Evolutionary conservation across 2,329 filamentous ascomycete species (phyloP).

Genomic region (Aciculosporium take): DNA sequence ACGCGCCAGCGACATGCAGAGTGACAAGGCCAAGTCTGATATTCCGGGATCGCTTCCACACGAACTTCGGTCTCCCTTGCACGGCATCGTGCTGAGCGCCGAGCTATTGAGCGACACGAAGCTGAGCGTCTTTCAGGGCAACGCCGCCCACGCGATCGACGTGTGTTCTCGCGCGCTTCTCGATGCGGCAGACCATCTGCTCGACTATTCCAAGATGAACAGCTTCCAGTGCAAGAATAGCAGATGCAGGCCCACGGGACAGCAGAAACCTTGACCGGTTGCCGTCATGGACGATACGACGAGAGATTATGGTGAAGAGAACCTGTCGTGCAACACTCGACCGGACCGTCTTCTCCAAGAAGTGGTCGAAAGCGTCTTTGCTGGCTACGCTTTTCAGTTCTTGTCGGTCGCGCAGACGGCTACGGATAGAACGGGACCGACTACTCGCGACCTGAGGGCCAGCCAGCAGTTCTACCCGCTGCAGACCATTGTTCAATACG

Average conservation of each 20-base stretch:
- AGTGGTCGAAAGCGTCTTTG: slow-evolving; percentile 31
- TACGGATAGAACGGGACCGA: slow-evolving; percentile 2
- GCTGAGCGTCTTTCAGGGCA: slow-evolving; percentile 30
- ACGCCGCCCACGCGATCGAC: slow-evolving; percentile 34
- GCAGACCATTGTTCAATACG: slow-evolving; percentile 25
- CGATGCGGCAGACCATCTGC: slow-evolving; percentile 38
- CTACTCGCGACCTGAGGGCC: slow-evolving; percentile 7
- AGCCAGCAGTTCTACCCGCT: slow-evolving; percentile 18
- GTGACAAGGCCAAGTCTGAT: slow-evolving; percentile 38
- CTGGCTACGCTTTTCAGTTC: slow-evolving; percentile 27
- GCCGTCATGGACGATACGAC: slow-evolving; percentile 1
- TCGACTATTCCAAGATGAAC: slow-evolving; percentile 42
- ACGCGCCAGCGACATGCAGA: slow-evolving; percentile 23
- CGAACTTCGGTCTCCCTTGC: slow-evolving; percentile 45
- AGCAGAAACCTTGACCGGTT: not conserved
- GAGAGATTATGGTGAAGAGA: slow-evolving; percentile 7
- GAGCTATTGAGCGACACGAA: slow-evolving; percentile 39
- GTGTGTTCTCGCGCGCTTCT: slow-evolving; percentile 35
- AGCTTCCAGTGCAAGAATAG: slow-evolving; percentile 12
- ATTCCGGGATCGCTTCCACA: slow-evolving; percentile 46
- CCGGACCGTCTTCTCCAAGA: slow-evolving; percentile 30
- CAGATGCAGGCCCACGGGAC: slow-evolving; percentile 1
- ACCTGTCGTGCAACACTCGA: slow-evolving; percentile 13
- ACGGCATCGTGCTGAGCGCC: slow-evolving; percentile 41
- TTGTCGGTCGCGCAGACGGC: slow-evolving; percentile 11